A percentile compares a stretch with the other conserved stretches of the same genome.
These are phyloP conservation scores for Mycena vulgaris DNA, from an alignment of 768 basidiomycete genomes.

Conservation along the genomic window DNA sequence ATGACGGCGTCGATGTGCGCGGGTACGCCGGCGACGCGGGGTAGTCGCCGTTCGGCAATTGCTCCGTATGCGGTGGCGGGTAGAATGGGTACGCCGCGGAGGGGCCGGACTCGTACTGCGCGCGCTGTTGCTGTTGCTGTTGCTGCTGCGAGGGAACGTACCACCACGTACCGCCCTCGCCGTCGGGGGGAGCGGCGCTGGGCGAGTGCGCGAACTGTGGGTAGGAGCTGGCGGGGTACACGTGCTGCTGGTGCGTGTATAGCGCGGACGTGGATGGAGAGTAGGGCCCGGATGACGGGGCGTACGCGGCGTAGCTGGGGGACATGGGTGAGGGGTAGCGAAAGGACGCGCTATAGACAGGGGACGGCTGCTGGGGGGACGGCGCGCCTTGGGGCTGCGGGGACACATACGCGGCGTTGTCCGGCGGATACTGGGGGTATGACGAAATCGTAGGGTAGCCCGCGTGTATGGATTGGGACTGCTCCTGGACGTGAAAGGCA, in stretches of 20 bases:
- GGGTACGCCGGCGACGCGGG: slow-evolving; percentile 17
- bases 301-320: slow-evolving; percentile 48
- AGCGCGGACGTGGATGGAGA: slow-evolving; percentile 53
- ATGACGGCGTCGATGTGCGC: slow-evolving; percentile 17
- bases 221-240: slow-evolving; percentile 11
- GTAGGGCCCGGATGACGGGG: slow-evolving; percentile 52
- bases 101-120: slow-evolving; percentile 42
- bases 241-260: slow-evolving; percentile 49
- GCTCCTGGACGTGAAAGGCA: slow-evolving; percentile 52
- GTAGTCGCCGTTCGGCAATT: too few relatives aligned
- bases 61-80: background rate
- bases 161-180: slow-evolving; percentile 67
- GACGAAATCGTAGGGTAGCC: slow-evolving; percentile 56
- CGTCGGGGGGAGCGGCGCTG: slow-evolving; percentile 59
- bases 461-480: slow-evolving; percentile 57
- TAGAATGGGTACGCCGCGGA: slow-evolving; percentile 46
- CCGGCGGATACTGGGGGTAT: slow-evolving; percentile 42
- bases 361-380: slow-evolving; percentile 47
- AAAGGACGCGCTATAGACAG: slow-evolving; percentile 49
- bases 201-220: slow-evolving; percentile 53
- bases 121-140: background rate
- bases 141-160: slow-evolving; percentile 54
- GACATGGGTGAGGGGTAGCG: slow-evolving; percentile 52
- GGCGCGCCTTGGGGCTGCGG: slow-evolving; percentile 45
- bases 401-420: slow-evolving; percentile 46